Base-by-base conservation (phyloP, 1,139 yeast genomes). In the Candida freyschussii region DNA sequence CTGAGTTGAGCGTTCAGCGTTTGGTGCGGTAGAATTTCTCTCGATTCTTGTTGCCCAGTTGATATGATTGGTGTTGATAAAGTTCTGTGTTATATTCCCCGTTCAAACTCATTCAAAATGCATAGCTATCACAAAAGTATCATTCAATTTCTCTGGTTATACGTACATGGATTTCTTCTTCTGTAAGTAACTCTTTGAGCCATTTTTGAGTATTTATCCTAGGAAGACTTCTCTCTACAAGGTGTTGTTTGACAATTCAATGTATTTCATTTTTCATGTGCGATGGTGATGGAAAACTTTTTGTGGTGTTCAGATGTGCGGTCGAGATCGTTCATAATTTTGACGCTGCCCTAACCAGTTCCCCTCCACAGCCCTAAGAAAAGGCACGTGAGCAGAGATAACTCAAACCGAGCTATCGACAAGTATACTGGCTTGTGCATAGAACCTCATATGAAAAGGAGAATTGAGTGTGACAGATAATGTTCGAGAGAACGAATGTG, bases 121-220 rank as follows among this genome's bases (percentile, higher is more conserved):
- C n/a, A n/a, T n/a, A n/a, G n/a, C n/a, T n/a, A n/a, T n/a, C n/a
- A 9, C 12, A 19, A 13, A 18, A 12, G 12, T 9, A 21, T 20
- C 17, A 5, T 16, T 20, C 29, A 25, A 21, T 15, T 9, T 20
- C n/a, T 17, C 13, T 14, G 19, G 10, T 13, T 18, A 37, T 51
- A 75, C 80, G 63, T 75, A 75, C 81, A 79, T 67, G 85, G 83
- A 61, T 77, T 78, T 72, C 83, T 75, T 72, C 82, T 76, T 75
- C 86, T 76, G 76, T 72, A 78, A 52, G 86, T 78, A 65, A 79
- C 81, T 75, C 86, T 78, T 68, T 76, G 83, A 62, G 82, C 85
- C 86, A 78, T 79, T 58, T 56, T 66, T 30, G 42, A 31, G 13
- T 15, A 13, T 28, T 28, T 17, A 6, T 13, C 18, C 13, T 22